Evolutionary conservation across 345 rosid genomes (phyloP).

Genomic region (Draba incana): DNA sequence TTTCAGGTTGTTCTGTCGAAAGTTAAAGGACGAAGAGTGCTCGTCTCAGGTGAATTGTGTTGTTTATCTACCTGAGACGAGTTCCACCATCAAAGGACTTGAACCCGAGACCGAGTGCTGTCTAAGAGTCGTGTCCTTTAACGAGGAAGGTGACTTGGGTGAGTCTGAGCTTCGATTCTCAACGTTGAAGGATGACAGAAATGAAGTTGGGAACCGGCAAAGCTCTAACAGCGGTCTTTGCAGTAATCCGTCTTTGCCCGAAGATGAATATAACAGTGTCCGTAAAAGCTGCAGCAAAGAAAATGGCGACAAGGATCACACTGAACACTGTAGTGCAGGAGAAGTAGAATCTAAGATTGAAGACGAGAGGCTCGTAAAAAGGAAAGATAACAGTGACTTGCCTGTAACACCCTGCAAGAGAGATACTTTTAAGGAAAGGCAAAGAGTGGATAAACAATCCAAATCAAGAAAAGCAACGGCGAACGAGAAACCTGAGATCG

Average conservation of each 20-base stretch:
- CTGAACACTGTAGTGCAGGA: slow-evolving; percentile 30
- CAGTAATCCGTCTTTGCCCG: slow-evolving; percentile 80
- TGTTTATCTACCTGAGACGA: slow-evolving; percentile 55
- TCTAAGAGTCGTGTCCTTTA: slow-evolving; percentile 59
- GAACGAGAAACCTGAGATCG: slow-evolving; percentile 57
- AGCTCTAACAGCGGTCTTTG: slow-evolving; percentile 78
- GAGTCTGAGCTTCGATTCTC: slow-evolving; percentile 57
- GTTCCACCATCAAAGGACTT: slow-evolving; percentile 64
- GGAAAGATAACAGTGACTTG: slow-evolving; percentile 57
- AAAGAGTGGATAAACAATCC: slow-evolving; percentile 52
- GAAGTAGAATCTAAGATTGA: slow-evolving; percentile 40
- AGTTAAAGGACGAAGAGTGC: slow-evolving; percentile 50
- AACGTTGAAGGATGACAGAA: slow-evolving; percentile 43
- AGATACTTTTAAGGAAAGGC: slow-evolving; percentile 51
- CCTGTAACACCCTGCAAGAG: slow-evolving; percentile 80
- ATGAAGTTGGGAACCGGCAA: slow-evolving; percentile 51
- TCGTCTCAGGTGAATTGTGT: slow-evolving; percentile 61
- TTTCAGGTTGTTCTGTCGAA: slow-evolving; percentile 71
- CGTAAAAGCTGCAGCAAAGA: slow-evolving; percentile 41
- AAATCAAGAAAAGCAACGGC: slow-evolving; percentile 49
- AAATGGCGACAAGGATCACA: slow-evolving; percentile 26
- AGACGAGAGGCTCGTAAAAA: slow-evolving; percentile 37
- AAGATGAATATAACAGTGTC: slow-evolving; percentile 76
- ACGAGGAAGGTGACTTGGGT: slow-evolving; percentile 51
- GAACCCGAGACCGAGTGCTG: slow-evolving; percentile 62